Evolutionary conservation across 176 grass and related monocot genomes (phyloP), one percentile per base, ranked within the genome.

Genomic region (Pharus latifolius): DNA sequence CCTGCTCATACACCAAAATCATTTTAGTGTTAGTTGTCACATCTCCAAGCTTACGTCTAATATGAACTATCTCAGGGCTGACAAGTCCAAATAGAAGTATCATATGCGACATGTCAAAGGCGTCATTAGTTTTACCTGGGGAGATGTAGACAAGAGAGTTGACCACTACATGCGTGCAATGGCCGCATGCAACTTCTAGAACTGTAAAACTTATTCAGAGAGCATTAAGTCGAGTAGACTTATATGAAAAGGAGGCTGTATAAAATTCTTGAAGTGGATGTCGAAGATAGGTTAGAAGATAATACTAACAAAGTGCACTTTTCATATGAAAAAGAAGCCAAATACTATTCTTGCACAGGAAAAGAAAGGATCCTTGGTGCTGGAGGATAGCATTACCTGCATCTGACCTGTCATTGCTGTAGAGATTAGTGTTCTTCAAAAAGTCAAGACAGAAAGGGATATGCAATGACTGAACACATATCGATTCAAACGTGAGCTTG

Each of bases 381-480:
- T 60, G 65, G 49, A 83, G 31, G 19, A 20, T 12, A n/a, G n/a
- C 10, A 9, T 10, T 60, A 8, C n/a, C 44, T 41, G 60, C 44
- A 50, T 9, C 63, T 42, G 6, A 15, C 3, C 14, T 17, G 22
- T 35, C 5, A n/a, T 28, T 59, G 47, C 65, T 25, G 81, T 57
- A 77, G 73, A 30, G 1, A 57, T n/a, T 29, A n/a, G 6, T 47
- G 56, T 48, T 81, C 78, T 58, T 48, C 72, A 82, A 26, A 12
- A 49, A 38, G 45, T 29, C 37, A 37, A 56, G 3, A 38, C 4
- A 0, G 25, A 49, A 27, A 24, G 43, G 2, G n/a, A 74, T 14
- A 8, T 65, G 23, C 60, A 24, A 40, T 20, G 7, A 2, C 29
- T 13, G 19, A 9, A 19, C 27, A 19, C 27, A 12, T 14, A 14